Conservation (phyloP, 495 filamentous ascomycete species). For the Hypoxylon lienhwacheense region DNA sequence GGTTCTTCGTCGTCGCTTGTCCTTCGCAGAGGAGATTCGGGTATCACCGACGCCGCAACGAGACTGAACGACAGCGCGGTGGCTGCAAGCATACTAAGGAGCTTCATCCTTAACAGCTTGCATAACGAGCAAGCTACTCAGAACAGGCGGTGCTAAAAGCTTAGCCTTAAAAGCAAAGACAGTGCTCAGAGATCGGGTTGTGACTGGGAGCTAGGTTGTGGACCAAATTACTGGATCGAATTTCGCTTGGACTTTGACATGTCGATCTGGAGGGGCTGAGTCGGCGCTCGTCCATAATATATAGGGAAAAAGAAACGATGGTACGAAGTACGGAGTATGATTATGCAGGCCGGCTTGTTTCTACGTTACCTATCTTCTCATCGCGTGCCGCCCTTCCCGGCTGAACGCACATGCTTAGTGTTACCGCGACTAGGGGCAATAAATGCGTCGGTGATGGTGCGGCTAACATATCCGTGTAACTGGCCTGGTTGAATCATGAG, state of each 20-base stretch:
- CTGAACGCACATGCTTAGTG: constrained; percentile 7
- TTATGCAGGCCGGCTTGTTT: not conserved
- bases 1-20: constrained; percentile 10
- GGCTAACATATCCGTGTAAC: constrained; percentile 13
- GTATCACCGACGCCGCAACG: constrained; percentile 19
- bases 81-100: constrained; percentile 26
- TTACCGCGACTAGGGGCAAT: constrained; percentile 1
- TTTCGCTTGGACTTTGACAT: constrained; percentile 6
- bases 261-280: constrained; percentile 17
- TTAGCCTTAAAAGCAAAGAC: constrained; percentile 23
- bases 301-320: constrained; percentile 10
- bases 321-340: constrained; percentile 6
- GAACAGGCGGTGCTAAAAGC: constrained; percentile 6
- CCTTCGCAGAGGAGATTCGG: constrained; percentile 1
- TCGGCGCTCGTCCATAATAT: constrained; percentile 25
- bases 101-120: constrained; percentile 25
- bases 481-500: constrained; percentile 13
- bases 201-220: constrained; percentile 16
- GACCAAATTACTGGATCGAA: constrained; percentile 18
- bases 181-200: constrained; percentile 1
- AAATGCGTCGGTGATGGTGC: constrained; percentile 3
- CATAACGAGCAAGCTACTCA: constrained; percentile 13
- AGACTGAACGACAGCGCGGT: constrained; percentile 22
- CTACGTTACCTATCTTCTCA: not conserved
- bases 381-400: not conserved